These are phyloP conservation scores for Moelleriella libera DNA, from an alignment of 2,329 filamentous ascomycete species.

Conservation along the genomic window DNA sequence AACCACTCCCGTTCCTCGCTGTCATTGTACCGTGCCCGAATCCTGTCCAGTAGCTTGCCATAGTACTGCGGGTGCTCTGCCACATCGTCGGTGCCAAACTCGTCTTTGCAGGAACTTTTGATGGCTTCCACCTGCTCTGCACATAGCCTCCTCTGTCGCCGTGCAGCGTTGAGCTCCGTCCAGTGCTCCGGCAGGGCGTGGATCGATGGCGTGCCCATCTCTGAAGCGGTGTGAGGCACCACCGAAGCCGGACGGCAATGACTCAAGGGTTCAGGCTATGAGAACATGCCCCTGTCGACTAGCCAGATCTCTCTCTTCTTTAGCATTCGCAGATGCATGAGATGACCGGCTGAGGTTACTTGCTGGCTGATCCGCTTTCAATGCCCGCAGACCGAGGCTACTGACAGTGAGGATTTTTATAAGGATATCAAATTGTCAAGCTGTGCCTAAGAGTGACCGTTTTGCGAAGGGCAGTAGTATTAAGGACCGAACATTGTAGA, in stretches of 20 bases:
- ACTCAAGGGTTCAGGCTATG: no score
- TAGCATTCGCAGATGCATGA: no score
- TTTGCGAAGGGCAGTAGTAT: no score
- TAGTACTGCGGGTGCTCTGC: constrained; percentile 34
- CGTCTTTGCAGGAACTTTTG: constrained; percentile 24
- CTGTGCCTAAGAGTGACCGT: no score
- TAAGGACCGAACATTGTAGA: no score
- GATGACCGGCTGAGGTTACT: no score
- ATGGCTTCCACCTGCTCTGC: constrained; percentile 26
- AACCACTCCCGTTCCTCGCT: constrained; percentile 34
- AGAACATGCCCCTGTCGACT: no score
- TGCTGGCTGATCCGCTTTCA: no score
- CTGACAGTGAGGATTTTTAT: no score
- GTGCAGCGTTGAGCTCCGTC: constrained; percentile 21
- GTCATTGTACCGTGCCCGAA: constrained; percentile 23
- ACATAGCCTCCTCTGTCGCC: constrained; percentile 19
- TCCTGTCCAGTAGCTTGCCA: constrained; percentile 28
- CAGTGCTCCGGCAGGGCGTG: constrained; percentile 22
- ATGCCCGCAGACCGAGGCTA: no score
- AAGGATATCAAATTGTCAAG: no score
- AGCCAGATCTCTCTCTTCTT: no score
- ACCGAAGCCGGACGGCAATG: background rate
- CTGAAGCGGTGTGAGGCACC: background rate
- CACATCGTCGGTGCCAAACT: constrained; percentile 27
- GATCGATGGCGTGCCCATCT: constrained; percentile 12